Evolutionary conservation across 495 filamentous ascomycete species (phyloP).

Genomic region (Podospora pseudoanserina): DNA sequence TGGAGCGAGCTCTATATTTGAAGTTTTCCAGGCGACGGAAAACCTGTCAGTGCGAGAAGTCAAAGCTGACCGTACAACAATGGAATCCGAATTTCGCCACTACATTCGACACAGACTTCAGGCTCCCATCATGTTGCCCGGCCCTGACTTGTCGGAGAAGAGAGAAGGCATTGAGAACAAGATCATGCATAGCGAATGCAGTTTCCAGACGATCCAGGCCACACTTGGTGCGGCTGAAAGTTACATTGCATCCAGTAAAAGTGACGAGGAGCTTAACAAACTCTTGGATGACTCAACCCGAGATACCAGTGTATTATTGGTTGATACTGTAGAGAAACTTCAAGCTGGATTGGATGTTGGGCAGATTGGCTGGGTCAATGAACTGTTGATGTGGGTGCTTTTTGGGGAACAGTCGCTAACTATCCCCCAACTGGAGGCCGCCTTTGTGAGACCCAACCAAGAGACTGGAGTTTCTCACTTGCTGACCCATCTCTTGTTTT

Average conservation of each 20-base stretch:
- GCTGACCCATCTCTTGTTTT: background rate
- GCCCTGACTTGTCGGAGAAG: background rate
- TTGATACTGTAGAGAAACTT: slow-evolving; percentile 8
- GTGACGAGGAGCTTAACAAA: slow-evolving; percentile 3
- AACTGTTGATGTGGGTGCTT: slow-evolving; percentile 9
- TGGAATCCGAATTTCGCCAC: background rate
- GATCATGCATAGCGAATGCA: background rate
- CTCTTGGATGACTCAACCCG: background rate
- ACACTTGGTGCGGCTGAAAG: background rate
- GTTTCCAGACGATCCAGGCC: background rate
- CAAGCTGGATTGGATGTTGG: background rate
- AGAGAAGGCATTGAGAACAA: background rate
- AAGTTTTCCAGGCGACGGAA: background rate
- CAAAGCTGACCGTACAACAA: background rate
- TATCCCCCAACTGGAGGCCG: slow-evolving; percentile 8
- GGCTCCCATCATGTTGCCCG: background rate
- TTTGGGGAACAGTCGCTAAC: slow-evolving; percentile 2
- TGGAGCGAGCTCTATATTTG: background rate
- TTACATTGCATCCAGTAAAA: background rate
- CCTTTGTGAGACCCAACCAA: background rate
- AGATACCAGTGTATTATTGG: background rate
- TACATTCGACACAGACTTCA: background rate
- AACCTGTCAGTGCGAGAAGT: background rate
- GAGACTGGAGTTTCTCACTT: background rate
- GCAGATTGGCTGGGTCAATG: slow-evolving; percentile 5